Base-by-base conservation (phyloP, 257 asterid species). In the Plantago ovata region DNA sequence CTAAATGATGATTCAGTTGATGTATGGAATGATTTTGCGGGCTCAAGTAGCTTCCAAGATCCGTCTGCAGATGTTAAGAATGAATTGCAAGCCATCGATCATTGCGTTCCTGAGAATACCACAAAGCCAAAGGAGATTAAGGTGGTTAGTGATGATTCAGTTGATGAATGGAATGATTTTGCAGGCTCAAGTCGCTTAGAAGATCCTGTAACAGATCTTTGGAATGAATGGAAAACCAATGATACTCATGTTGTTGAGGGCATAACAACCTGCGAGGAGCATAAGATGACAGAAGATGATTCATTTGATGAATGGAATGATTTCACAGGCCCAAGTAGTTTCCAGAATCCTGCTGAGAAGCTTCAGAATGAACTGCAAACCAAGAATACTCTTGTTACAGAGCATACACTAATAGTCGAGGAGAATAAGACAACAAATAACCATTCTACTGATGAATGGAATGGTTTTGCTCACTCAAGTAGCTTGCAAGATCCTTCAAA, bases 221-320 rank as follows among this genome's bases (percentile, higher is more conserved):
- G 14, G 20, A 49, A 20, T 49, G 55, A 49, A 49, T 49, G 22
- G 56, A n/a, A 22, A 22, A 50, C 38, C 13, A 50, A 23, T 50
- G 56, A 13, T 23, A 19, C 38, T 22, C 38, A 50, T 50, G 56
- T 13, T 11, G 11, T 10, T 22, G 38, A 13, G 5, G 12, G 12
- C 28, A 12, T 22, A 36, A 16, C n/a, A 8, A 21, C 13, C 33
- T 19, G 55, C 33, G 24, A 21, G 3, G 36, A 21, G 32, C n/a
- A 19, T 49, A 3, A 49, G 24, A 19, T 49, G 55, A 49, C 20
- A 22, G 38, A 50, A 50, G 18, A 50, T 11, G 38, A 50, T 22
- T 50, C 56, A 50, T 22, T 13, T 22, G 56, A 50, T 23, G 38
- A 50, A 36, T 50, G 56, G 56, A 50, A 50, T 50, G 56, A 22